Percentiles rank a stretch among this genome's conserved stretches.
Conservation (phyloP, 2,329 filamentous ascomycete genomes). For the Acrocalymma vagum region DNA sequence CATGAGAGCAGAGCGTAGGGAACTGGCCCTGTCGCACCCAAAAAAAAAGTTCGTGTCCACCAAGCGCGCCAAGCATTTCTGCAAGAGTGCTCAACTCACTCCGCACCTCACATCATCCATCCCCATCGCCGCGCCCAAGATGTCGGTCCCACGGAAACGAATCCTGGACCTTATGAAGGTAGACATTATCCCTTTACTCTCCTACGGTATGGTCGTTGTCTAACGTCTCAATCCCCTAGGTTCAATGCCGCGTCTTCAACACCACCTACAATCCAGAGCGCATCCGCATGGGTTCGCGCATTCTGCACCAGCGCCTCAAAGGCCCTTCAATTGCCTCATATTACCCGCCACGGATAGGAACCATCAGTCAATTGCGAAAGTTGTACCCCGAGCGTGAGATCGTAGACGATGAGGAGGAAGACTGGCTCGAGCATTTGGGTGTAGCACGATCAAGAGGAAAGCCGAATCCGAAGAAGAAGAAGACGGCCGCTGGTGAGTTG, state of each 20-base stretch:
- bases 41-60: slow-evolving; percentile 6
- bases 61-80: slow-evolving; percentile 24
- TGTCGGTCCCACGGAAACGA: slow-evolving; percentile 62
- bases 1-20: not conserved
- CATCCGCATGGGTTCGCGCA: slow-evolving; percentile 86
- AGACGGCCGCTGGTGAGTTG: slow-evolving; percentile 59
- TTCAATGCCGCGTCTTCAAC: slow-evolving; percentile 90
- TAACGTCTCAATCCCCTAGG: slow-evolving; percentile 58
- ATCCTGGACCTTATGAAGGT: slow-evolving; percentile 82
- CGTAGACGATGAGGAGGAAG: slow-evolving; percentile 79
- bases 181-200: slow-evolving; percentile 27
- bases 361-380: slow-evolving; percentile 76
- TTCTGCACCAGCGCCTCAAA: slow-evolving; percentile 85
- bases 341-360: slow-evolving; percentile 80
- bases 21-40: slow-evolving; percentile 19
- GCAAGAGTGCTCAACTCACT: slow-evolving; percentile 11
- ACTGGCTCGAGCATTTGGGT: slow-evolving; percentile 76
- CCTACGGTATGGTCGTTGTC: not conserved
- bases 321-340: slow-evolving; percentile 87
- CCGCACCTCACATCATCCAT: slow-evolving; percentile 14
- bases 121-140: slow-evolving; percentile 35
- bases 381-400: slow-evolving; percentile 74
- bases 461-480: slow-evolving; percentile 90
- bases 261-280: slow-evolving; percentile 88
- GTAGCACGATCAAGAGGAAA: slow-evolving; percentile 72